phyloP scores from a whole-genome alignment of 768 basidiomycete species.

The Panellus pusillus region DNA sequence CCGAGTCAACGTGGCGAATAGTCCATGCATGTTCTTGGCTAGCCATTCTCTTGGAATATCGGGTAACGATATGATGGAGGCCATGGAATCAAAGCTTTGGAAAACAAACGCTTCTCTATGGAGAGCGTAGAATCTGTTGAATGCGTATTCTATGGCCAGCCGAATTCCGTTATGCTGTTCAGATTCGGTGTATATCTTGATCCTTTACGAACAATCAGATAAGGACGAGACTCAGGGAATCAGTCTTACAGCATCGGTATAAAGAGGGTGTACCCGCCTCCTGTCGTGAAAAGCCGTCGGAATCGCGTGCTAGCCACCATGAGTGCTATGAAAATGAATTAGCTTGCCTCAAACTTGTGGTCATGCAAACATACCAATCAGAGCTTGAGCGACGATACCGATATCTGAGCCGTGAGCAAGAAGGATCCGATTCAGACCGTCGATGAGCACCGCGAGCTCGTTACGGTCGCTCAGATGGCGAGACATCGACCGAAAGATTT shows the following conservation, averaged over 20 bases:
- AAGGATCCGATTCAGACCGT: slow-evolving; percentile 71
- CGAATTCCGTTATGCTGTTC: slow-evolving; percentile 57
- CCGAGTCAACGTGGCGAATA: slow-evolving; percentile 58
- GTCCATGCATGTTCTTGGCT: slow-evolving; percentile 52
- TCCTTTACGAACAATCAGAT: slow-evolving; percentile 8
- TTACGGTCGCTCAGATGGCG: slow-evolving; percentile 67
- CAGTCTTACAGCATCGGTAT: slow-evolving; percentile 54
- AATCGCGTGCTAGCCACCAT: slow-evolving; percentile 80
- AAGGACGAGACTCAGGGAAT: background rate
- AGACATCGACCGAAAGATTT: slow-evolving; percentile 72
- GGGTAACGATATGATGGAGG: slow-evolving; percentile 52
- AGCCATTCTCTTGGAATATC: slow-evolving; percentile 51
- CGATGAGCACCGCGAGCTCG: slow-evolving; percentile 65
- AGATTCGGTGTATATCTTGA: slow-evolving; percentile 69
- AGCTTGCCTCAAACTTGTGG: background rate
- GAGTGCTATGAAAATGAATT: slow-evolving; percentile 42
- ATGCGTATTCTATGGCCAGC: slow-evolving; percentile 67
- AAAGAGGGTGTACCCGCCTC: slow-evolving; percentile 72
- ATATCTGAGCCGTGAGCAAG: slow-evolving; percentile 70
- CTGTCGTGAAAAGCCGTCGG: slow-evolving; percentile 70
- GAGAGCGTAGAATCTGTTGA: slow-evolving; percentile 70
- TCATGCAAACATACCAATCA: slow-evolving; percentile 55
- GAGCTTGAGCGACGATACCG: slow-evolving; percentile 71
- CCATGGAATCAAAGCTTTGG: slow-evolving; percentile 65
- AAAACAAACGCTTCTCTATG: slow-evolving; percentile 76